phyloP scores from a whole-genome alignment of 2,329 filamentous ascomycete genomes.

The Phialophora chinensis region DNA sequence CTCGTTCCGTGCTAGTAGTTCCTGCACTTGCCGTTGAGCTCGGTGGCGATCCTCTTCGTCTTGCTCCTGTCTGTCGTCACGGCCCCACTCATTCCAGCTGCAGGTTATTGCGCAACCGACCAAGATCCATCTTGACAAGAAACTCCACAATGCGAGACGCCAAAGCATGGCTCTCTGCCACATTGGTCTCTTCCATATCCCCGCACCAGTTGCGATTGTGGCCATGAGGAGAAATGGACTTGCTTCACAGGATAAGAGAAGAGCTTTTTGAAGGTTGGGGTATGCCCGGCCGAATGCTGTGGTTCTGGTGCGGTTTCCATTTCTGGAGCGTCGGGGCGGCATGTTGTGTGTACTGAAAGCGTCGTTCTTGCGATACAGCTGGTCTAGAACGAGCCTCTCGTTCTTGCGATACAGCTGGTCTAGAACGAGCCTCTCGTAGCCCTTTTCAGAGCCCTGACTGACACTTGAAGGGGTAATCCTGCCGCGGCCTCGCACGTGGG shows the following conservation, averaged over 20 bases:
- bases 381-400: background rate
- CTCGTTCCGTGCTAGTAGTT: background rate
- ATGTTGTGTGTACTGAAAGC: background rate
- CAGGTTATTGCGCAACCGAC: constrained; percentile 33
- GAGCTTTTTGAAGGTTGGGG: constrained; percentile 24
- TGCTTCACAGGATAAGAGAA: constrained; percentile 24
- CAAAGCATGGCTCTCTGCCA: constrained; percentile 31
- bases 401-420: too few relatives aligned
- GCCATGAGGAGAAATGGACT: constrained; percentile 29
- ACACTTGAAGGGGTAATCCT: background rate
- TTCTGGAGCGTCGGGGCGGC: constrained; percentile 17
- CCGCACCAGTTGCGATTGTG: constrained; percentile 24
- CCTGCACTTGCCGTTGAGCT: background rate
- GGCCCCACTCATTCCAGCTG: constrained; percentile 33
- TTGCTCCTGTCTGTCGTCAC: background rate
- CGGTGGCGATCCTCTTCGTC: background rate
- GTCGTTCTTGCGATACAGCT: background rate
- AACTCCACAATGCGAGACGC: constrained; percentile 29
- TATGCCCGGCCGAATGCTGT: constrained; percentile 32
- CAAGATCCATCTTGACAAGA: constrained; percentile 32
- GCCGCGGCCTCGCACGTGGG: background rate
- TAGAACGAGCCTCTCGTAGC: background rate
- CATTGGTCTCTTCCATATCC: constrained; percentile 26
- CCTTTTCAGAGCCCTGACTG: background rate
- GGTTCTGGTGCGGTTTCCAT: constrained; percentile 2